A percentile compares a stretch with the other conserved stretches of the same genome.
Conservation (phyloP, 2,329 filamentous ascomycete genomes). For the Cordyceps cicadae region DNA sequence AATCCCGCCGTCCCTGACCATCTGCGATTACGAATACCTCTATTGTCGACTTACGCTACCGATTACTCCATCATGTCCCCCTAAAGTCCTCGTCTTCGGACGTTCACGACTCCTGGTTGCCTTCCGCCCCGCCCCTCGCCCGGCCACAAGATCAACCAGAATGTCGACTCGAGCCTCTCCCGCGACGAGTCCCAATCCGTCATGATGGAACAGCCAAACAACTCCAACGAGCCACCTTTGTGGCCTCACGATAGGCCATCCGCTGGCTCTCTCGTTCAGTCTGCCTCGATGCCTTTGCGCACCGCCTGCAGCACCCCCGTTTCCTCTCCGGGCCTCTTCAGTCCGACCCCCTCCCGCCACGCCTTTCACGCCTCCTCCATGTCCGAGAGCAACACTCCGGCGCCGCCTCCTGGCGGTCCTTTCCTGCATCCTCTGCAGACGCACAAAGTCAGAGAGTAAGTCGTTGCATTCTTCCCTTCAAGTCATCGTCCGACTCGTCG, state of each 20-base stretch:
- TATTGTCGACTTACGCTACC: neutral
- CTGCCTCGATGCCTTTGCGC: constrained; percentile 34
- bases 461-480: constrained; percentile 29
- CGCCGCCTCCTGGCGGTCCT: constrained; percentile 43
- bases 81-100: constrained; percentile 10
- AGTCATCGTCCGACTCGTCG: neutral
- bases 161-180: constrained; percentile 8
- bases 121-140: constrained; percentile 4
- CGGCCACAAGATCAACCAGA: constrained; percentile 4
- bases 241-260: constrained; percentile 3
- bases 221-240: constrained; percentile 6
- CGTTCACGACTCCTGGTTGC: constrained; percentile 4
- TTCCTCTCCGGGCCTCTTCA: constrained; percentile 56
- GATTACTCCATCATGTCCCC: neutral
- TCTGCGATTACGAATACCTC: neutral
- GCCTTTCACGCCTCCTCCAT: constrained; percentile 32
- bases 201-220: constrained; percentile 14
- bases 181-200: constrained; percentile 13
- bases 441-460: constrained; percentile 69
- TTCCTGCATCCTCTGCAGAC: constrained; percentile 64
- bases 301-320: constrained; percentile 49
- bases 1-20: neutral
- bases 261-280: constrained; percentile 20
- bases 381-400: constrained; percentile 48
- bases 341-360: constrained; percentile 37